Evolutionary conservation across 2,329 filamentous ascomycete species (phyloP), one percentile per base, ranked within the genome.

Genomic region (Tricladium varicosporioides): DNA sequence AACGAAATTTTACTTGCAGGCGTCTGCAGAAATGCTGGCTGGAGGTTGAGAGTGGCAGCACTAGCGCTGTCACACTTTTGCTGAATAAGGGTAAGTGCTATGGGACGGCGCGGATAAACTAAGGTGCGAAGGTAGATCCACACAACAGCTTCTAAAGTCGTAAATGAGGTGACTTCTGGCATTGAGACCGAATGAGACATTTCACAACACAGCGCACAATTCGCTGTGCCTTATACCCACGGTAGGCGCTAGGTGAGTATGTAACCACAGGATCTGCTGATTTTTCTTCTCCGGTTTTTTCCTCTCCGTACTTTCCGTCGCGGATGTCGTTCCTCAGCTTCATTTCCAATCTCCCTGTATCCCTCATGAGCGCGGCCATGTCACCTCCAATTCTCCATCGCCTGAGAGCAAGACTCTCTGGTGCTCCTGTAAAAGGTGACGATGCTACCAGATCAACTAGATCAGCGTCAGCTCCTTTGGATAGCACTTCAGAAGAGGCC

Each of bases 311-410:
- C 44, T 18, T 32, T 54, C 46, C 49, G 8, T 16, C 43, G 14
- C 53, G 50, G 53, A 59, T 59, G 60, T 60, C 60, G 42, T 56
- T 60, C 18, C 40, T 61, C 48, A 56, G 43, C 15, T 51, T 42
- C 44, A 16, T 63, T 48, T 49, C 53, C 54, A 53, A 56, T 40
- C 53, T 62, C 42, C 60, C 57, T 36, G 54, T 54, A 44, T 56
- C 45, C 16, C 9, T 63, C 7, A 43, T 49, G 31, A 53, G 51
- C 16, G 53, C 44, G 15, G 16, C 32, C 16, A 62, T 63, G 60
- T 49, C 60, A 44, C 57, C 59, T 15, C 49, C 59, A 14, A 51
- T 63, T 43, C 57, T 61, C 49, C 49, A 54, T 19, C 58, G 61
- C 18, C 53, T 64, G n/a, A 36, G 53, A 47, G 57, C 54, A 7